phyloP scores from a whole-genome alignment of 305 asterid species.

The Fraxinus xanthoxyloides region DNA sequence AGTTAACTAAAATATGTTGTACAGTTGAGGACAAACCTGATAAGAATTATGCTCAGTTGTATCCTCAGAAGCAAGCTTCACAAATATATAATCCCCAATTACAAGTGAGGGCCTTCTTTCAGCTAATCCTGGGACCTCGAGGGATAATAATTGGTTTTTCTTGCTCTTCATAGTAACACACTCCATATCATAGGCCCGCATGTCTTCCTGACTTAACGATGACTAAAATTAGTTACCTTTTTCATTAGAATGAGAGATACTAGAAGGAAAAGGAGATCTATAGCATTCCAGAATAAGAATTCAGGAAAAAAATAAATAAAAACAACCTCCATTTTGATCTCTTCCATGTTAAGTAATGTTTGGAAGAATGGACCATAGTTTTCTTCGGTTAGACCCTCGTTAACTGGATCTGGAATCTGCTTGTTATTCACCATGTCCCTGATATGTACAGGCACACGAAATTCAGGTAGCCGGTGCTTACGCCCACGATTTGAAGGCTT shows the following conservation, averaged over 20 bases:
- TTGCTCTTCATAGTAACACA: constrained; percentile 49
- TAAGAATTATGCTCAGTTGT: constrained; percentile 30
- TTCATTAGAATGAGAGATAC: not conserved
- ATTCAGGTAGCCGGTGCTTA: constrained; percentile 36
- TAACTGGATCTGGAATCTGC: constrained; percentile 59
- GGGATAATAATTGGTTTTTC: constrained; percentile 48
- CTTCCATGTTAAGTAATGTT: constrained; percentile 75
- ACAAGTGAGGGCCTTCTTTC: constrained; percentile 99
- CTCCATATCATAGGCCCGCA: constrained; percentile 81
- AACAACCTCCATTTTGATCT: constrained; percentile 86
- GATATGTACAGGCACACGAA: constrained; percentile 55
- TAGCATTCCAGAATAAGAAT: constrained; percentile 3
- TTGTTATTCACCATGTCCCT: constrained; percentile 44
- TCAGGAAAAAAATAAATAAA: not conserved
- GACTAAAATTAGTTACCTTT: not conserved
- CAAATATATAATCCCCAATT: constrained; percentile 62
- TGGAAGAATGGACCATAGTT: constrained; percentile 60
- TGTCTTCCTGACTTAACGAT: constrained; percentile 58
- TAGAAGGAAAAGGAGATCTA: not conserved
- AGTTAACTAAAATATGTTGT: constrained; percentile 14
- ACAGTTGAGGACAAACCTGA: constrained; percentile 50
- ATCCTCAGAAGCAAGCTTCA: constrained; percentile 42
- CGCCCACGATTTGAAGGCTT: constrained; percentile 30
- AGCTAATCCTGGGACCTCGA: constrained; percentile 94
- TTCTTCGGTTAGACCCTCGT: constrained; percentile 41